Evolutionary conservation across 306 rosid genomes (phyloP), one percentile per base, ranked within the genome.

Genomic region (Medicago arabica): DNA sequence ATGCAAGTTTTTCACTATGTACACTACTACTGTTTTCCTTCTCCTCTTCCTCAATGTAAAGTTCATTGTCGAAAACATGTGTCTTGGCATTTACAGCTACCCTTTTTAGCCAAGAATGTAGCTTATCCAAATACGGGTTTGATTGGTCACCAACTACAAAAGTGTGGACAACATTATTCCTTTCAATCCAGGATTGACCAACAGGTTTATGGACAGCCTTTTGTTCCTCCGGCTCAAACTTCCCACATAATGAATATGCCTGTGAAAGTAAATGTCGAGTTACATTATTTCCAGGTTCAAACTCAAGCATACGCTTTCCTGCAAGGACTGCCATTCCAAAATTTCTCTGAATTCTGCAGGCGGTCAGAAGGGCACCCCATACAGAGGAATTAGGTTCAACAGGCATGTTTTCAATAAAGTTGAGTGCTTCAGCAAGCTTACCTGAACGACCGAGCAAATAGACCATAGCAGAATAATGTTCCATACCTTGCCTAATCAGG

Each of bases 131-230:
- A 74, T 47, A 57, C 39, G 83, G 78, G 77, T 83, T 53, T 11
- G 89, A 89, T 17, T 67, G 85, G 66, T 86, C 91, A 61, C 90
- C 91, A 9, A 84, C 73, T 66, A 84, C 82, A 87, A 90, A 90
- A 14, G 88, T 83, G 78, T 89, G 84, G 57, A 92, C 88, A 21
- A 25, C 71, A 79, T 86, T 89, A 51, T 81, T 73, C 49, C 72
- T 71, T 84, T 87, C 97, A 84, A 90, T 91, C 99, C 97, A 95
- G 79, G 95, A 89, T 64, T 85, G 85, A 44, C 93, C 97, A 63
- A 80, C 66, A 75, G 80, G 76, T 86, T 83, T 85, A 74, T 44
- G 82, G 46, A 61, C 44, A 40, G 81, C 76, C 67, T 81, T 87
- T 80, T 82, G 93, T 80, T 79, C 87, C 67, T 84, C 92, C 67